These are phyloP conservation scores for Bertia moriformis DNA, from an alignment of 2,329 filamentous ascomycete genomes.

Conservation along the genomic window DNA sequence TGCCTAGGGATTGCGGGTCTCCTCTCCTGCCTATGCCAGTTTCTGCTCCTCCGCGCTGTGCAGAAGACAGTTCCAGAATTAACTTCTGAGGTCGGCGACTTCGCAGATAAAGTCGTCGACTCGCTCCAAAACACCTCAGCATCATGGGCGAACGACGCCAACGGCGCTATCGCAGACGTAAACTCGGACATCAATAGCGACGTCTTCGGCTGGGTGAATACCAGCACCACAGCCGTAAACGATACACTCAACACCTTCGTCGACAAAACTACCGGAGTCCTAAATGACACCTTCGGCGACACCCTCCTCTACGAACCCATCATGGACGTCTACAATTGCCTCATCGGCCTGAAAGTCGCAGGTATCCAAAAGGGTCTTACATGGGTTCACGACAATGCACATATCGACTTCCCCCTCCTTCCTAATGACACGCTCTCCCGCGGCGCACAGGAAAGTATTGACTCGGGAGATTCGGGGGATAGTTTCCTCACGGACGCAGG, in stretches of 20 bases:
- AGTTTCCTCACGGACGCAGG: conserved; percentile 68
- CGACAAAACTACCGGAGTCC: conserved; percentile 56
- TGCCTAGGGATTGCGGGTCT: conserved; percentile 70
- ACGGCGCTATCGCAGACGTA: conserved; percentile 54
- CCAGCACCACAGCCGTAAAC: conserved; percentile 70
- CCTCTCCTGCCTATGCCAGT: conserved; percentile 71
- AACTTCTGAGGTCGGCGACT: conserved; percentile 59
- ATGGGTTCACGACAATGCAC: conserved; percentile 79
- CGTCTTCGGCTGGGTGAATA: conserved; percentile 74
- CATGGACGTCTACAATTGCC: conserved; percentile 65
- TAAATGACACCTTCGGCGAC: conserved; percentile 67
- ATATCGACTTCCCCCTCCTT: conserved; percentile 67
- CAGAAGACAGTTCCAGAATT: conserved; percentile 65
- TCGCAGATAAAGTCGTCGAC: conserved; percentile 64
- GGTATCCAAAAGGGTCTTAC: conserved; percentile 74
- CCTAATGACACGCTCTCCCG: conserved; percentile 69
- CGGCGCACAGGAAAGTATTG: conserved; percentile 31
- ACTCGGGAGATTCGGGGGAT: conserved; percentile 39
- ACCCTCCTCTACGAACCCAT: conserved; percentile 70
- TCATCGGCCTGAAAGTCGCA: conserved; percentile 77
- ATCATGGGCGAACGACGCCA: conserved; percentile 64
- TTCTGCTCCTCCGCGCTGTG: conserved; percentile 58
- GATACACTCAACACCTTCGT: conserved; percentile 73
- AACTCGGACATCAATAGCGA: conserved; percentile 26
- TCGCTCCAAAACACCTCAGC: conserved; percentile 59